These are phyloP conservation scores for Mycena alexandri DNA, from an alignment of 768 basidiomycete genomes.

Conservation along the genomic window DNA sequence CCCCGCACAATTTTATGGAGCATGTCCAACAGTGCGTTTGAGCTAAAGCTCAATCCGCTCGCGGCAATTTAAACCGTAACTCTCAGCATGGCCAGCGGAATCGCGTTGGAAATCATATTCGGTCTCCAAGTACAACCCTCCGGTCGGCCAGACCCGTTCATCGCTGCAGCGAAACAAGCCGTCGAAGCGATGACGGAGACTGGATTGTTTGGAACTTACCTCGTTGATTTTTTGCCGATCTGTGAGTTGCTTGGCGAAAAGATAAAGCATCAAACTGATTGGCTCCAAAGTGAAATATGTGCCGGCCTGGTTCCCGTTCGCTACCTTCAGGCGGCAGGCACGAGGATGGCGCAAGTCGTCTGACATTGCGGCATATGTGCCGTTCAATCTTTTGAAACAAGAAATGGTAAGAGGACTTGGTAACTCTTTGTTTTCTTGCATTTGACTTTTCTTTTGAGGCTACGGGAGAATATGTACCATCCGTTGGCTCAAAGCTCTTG, in stretches of 20 bases:
- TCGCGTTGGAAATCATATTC: slow-evolving; percentile 36
- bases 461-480: slow-evolving; percentile 23
- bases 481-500: slow-evolving; percentile 25
- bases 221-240: slow-evolving; percentile 40
- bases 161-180: slow-evolving; percentile 36
- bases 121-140: slow-evolving; percentile 40
- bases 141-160: slow-evolving; percentile 38
- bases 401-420: slow-evolving; percentile 8
- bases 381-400: slow-evolving; percentile 25
- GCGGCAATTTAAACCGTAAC: not conserved
- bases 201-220: slow-evolving; percentile 38
- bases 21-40: slow-evolving; percentile 38
- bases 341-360: slow-evolving; percentile 29
- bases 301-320: slow-evolving; percentile 29
- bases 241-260: not conserved
- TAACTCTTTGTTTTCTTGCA: not conserved
- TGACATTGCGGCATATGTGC: slow-evolving; percentile 27
- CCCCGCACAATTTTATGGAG: slow-evolving; percentile 32
- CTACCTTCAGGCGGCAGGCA: slow-evolving; percentile 23
- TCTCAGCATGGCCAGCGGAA: slow-evolving; percentile 35
- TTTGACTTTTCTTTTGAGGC: slow-evolving; percentile 13
- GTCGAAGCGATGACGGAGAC: slow-evolving; percentile 34
- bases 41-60: not conserved
- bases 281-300: slow-evolving; percentile 23
- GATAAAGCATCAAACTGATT: not conserved